Conservation (phyloP, 2,329 filamentous ascomycete species). For the Eutypella sp. region DNA sequence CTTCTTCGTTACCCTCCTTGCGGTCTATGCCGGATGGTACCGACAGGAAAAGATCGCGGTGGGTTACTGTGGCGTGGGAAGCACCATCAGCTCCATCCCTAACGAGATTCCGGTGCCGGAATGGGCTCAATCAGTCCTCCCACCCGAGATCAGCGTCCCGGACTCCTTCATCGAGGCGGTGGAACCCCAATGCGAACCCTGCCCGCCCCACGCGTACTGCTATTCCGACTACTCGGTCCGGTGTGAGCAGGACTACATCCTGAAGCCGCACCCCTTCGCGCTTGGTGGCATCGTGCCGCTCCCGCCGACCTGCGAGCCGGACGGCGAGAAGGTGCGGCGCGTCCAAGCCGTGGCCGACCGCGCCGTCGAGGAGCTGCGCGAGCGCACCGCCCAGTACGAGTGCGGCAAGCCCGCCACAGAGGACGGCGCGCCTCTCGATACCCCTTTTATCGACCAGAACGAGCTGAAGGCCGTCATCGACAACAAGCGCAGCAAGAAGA, state of each 20-base stretch:
- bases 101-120: constrained; percentile 38
- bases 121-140: constrained; percentile 33
- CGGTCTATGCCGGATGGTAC: constrained; percentile 76
- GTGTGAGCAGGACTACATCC: constrained; percentile 83
- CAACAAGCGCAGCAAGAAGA: constrained; percentile 72
- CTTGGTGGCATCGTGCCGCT: constrained; percentile 77
- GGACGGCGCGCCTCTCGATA: constrained; percentile 52
- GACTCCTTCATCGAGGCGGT: constrained; percentile 65
- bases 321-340: constrained; percentile 83
- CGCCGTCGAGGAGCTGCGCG: constrained; percentile 78
- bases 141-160: constrained; percentile 60
- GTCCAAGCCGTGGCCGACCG: constrained; percentile 85
- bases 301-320: constrained; percentile 87
- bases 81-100: constrained; percentile 50
- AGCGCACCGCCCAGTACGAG: constrained; percentile 83
- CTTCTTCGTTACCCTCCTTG: constrained; percentile 64
- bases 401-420: constrained; percentile 69
- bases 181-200: constrained; percentile 81
- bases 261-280: constrained; percentile 78
- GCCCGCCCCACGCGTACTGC: constrained; percentile 86
- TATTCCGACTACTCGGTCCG: constrained; percentile 69
- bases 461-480: constrained; percentile 74
- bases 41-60: constrained; percentile 94
- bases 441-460: constrained; percentile 58
- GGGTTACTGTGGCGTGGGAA: constrained; percentile 86